A percentile compares a stretch with the other conserved stretches of the same genome.
These are phyloP conservation scores for Saussurea involucrata DNA, from an alignment of 129 eudicot genomes.

Conservation along the genomic window DNA sequence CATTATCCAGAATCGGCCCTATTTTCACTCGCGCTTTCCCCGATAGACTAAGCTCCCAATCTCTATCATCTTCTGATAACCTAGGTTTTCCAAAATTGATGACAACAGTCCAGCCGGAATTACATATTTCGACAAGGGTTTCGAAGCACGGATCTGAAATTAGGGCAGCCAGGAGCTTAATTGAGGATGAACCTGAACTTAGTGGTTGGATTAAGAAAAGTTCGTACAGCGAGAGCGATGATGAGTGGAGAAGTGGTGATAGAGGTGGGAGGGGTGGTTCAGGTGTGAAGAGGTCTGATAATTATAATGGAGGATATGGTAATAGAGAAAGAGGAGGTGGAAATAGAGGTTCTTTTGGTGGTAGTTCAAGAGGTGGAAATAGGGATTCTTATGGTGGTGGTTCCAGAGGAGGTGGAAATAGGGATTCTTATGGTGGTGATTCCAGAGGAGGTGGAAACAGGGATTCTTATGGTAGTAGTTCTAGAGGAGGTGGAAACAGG, in stretches of 20 bases:
- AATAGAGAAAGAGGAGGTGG: slow-evolving; percentile 37
- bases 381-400: not conserved
- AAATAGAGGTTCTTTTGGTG: slow-evolving; percentile 19
- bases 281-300: slow-evolving; percentile 21
- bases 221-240: slow-evolving; percentile 39
- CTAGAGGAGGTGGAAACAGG: slow-evolving; percentile 29
- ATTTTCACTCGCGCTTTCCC: slow-evolving; percentile 48
- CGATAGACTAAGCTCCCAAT: slow-evolving; percentile 42
- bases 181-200: slow-evolving; percentile 77
- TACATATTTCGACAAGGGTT: not conserved
- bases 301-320: slow-evolving; percentile 6
- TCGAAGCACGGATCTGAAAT: slow-evolving; percentile 24
- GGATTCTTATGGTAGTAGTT: slow-evolving; percentile 29
- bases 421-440: slow-evolving; percentile 30
- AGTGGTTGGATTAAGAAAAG: slow-evolving; percentile 59
- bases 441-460: slow-evolving; percentile 31
- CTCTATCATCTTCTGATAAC: slow-evolving; percentile 28
- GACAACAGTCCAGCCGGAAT: not conserved
- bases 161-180: slow-evolving; percentile 53
- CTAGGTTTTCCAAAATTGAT: slow-evolving; percentile 26
- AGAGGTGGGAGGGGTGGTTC: slow-evolving; percentile 29
- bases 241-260: slow-evolving; percentile 17
- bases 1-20: slow-evolving; percentile 25
- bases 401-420: slow-evolving; percentile 11
- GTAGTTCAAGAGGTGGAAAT: slow-evolving; percentile 15